These are phyloP conservation scores for Suhomyces pyralidae DNA, from an alignment of 805 yeast genomes.

Conservation along the genomic window DNA sequence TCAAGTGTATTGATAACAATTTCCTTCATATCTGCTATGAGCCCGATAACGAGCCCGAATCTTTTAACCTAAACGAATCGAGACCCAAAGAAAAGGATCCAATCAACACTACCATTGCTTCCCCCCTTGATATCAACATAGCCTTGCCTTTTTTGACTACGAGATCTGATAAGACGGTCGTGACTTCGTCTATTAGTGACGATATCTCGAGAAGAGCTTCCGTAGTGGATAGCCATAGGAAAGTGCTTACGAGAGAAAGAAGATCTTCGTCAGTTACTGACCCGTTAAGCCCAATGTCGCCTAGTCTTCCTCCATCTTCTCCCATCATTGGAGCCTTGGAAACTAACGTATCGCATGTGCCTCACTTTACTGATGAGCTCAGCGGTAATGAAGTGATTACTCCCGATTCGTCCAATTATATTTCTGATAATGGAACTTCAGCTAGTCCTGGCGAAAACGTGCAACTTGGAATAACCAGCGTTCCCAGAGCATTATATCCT, in stretches of 20 bases:
- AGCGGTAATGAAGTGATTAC: constrained; percentile 18
- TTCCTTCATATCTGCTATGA: constrained; percentile 56
- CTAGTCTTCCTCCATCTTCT: constrained; percentile 21
- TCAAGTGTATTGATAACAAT: constrained; percentile 59
- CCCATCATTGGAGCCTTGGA: constrained; percentile 40
- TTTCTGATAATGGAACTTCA: constrained; percentile 23
- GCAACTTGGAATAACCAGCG: constrained; percentile 34
- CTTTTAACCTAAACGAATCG: constrained; percentile 15
- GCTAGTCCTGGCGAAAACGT: constrained; percentile 23
- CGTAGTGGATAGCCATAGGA: constrained; percentile 4
- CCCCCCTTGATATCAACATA: constrained; percentile 42
- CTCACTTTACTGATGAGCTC: not conserved
- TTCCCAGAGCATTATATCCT: constrained; percentile 49
- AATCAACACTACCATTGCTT: constrained; percentile 29
- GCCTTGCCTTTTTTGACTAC: constrained; percentile 45
- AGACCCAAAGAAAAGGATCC: constrained; percentile 8
- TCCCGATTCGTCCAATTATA: constrained; percentile 29
- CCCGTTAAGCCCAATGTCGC: constrained; percentile 2
- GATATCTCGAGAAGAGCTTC: constrained; percentile 1
- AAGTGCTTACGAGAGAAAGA: constrained; percentile 14
- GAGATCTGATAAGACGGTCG: constrained; percentile 26
- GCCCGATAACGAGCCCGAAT: constrained; percentile 15
- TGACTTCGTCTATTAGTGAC: constrained; percentile 17
- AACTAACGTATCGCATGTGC: constrained; percentile 32
- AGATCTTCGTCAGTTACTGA: not conserved